A percentile compares a stretch with the other conserved stretches of the same genome.
These are phyloP conservation scores for Agrocybe chaxingu DNA, from an alignment of 768 basidiomycete genomes.

Conservation along the genomic window DNA sequence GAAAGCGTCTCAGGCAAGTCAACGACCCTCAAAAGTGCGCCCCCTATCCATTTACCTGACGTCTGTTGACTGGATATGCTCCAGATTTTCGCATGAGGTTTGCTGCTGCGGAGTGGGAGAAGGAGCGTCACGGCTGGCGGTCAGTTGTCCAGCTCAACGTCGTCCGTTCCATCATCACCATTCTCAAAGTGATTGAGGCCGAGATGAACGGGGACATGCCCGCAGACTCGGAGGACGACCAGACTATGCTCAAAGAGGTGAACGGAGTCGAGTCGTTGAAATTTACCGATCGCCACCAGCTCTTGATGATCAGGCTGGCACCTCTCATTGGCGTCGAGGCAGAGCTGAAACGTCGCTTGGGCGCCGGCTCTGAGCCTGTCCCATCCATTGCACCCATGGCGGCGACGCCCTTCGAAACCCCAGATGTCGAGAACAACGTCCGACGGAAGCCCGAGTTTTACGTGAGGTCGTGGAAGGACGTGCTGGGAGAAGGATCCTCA, in stretches of 20 bases:
- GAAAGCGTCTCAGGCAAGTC: slow-evolving; percentile 46
- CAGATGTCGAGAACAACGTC: slow-evolving; percentile 18
- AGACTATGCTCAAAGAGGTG: slow-evolving; percentile 15
- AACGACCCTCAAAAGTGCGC: slow-evolving; percentile 62
- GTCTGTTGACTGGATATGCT: slow-evolving; percentile 4
- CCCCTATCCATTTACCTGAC: neutral
- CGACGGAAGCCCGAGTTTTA: slow-evolving; percentile 42
- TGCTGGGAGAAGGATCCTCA: slow-evolving; percentile 21
- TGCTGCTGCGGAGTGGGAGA: slow-evolving; percentile 57
- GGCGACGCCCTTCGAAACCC: slow-evolving; percentile 46
- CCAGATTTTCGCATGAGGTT: slow-evolving; percentile 74
- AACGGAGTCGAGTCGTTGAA: slow-evolving; percentile 25
- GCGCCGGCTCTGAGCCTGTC: slow-evolving; percentile 38
- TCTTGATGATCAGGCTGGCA: slow-evolving; percentile 57
- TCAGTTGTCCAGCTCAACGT: slow-evolving; percentile 79
- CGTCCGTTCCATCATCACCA: slow-evolving; percentile 63
- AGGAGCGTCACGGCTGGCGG: slow-evolving; percentile 73
- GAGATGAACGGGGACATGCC: slow-evolving; percentile 43
- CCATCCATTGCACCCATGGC: slow-evolving; percentile 28
- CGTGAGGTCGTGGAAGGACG: slow-evolving; percentile 52
- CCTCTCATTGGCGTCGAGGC: slow-evolving; percentile 61
- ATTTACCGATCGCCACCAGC: slow-evolving; percentile 51
- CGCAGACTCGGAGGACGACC: slow-evolving; percentile 33
- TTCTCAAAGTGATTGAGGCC: slow-evolving; percentile 58
- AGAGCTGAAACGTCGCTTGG: slow-evolving; percentile 61